Percentiles rank a stretch among this genome's conserved stretches.
Conservation (phyloP, 2,329 filamentous ascomycete genomes). For the Chaetothyriales sp. region DNA sequence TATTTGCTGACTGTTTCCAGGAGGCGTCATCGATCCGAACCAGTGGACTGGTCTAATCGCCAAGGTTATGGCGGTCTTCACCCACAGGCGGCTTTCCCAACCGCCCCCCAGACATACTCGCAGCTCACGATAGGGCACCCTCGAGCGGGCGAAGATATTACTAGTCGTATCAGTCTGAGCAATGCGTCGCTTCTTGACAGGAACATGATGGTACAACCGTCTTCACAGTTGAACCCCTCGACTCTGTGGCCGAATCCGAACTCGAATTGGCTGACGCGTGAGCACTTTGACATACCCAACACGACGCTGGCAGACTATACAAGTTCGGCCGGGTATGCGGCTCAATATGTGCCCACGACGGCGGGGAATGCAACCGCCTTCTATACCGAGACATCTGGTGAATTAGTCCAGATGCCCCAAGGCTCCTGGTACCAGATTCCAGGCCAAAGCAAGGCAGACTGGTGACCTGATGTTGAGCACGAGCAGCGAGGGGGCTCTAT, state of each 20-base stretch:
- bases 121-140: not conserved
- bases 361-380: not conserved
- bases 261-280: not conserved
- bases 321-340: not conserved
- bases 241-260: not conserved
- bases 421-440: not conserved
- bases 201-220: not conserved
- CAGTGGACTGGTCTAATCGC: not conserved
- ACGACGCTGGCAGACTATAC: not conserved
- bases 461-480: too few species aligned
- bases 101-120: not conserved
- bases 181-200: not conserved
- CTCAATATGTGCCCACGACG: not conserved
- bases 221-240: not conserved
- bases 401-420: not conserved
- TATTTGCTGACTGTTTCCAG: not conserved
- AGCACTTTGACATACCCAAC: not conserved
- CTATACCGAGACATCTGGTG: not conserved
- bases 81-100: not conserved
- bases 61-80: not conserved
- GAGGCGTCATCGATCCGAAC: not conserved
- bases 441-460: too few species aligned
- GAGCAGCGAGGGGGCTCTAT: too few species aligned
- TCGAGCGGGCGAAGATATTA: not conserved
- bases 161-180: not conserved